Evolutionary conservation across 202 grass and related monocot species (phyloP).

Genomic region (Setaria viridis): DNA sequence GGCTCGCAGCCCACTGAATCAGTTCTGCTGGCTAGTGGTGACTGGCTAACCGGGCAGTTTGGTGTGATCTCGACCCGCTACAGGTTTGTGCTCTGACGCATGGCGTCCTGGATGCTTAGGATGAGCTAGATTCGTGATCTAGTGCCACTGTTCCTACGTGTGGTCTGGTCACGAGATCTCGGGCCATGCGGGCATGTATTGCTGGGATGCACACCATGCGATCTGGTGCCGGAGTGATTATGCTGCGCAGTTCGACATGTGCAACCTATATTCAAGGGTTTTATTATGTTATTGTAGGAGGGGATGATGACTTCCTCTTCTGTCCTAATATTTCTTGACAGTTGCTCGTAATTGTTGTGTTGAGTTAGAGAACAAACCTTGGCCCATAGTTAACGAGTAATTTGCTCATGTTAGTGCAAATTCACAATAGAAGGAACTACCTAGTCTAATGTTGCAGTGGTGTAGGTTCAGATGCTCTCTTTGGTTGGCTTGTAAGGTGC

Average conservation of each 20-base stretch:
- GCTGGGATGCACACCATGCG: background rate
- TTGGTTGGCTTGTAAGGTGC: background rate
- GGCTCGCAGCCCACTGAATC: constrained; percentile 17
- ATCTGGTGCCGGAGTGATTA: background rate
- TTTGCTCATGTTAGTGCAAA: background rate
- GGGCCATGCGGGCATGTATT: background rate
- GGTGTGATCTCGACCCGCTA: background rate
- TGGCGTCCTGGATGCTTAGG: background rate
- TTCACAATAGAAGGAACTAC: background rate
- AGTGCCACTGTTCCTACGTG: background rate
- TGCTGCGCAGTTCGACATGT: background rate
- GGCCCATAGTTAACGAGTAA: background rate
- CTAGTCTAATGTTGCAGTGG: background rate
- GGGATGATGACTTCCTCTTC: background rate
- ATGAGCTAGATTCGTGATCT: background rate
- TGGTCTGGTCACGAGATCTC: background rate
- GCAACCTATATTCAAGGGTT: background rate
- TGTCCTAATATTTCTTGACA: background rate
- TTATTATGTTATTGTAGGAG: background rate
- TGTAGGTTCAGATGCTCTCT: background rate
- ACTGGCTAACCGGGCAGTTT: background rate
- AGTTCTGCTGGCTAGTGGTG: background rate
- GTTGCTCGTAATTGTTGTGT: background rate
- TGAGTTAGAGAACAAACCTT: background rate
- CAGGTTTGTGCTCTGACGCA: background rate